Evolutionary conservation across 163 green algal species (phyloP), one percentile per base, ranked within the genome.

Genomic region (Coccomyxa subellipsoidea): DNA sequence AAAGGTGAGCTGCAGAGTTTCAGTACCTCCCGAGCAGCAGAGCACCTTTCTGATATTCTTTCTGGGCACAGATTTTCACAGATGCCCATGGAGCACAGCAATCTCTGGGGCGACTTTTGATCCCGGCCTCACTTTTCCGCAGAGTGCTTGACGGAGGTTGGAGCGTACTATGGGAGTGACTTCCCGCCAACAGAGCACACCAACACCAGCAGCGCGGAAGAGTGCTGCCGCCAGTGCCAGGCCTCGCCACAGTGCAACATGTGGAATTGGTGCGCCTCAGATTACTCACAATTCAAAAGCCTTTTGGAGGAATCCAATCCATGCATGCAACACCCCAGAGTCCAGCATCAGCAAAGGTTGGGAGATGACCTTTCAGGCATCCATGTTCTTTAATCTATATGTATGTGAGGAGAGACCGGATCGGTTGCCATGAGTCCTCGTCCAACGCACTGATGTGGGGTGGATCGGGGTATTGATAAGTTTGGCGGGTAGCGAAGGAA

Each of bases 81-180:
- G 47, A 59, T 27, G 0, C 5, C 47, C 47, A 59, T 59, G 47
- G 15, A 7, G 23, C 23, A 18, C 21, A 27, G 21, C 4, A 7
- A 18, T 59, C 15, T 59, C 5, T 7, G 47, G 5, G 5, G 3
- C 21, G 47, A 59, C 23, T 27, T 23, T 23, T 59, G 21, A 59
- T 59, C 15, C 21, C 5, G 23, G 4, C 23, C 47, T 59, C 0
- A 18, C 21, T 59, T 7, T 6, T 5, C 5, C n/a, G 27, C 66
- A 73, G 66, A 73, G 66, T 73, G 66, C 66, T 73, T 73, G 21
- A 34, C 29, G 29, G 66, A 73, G 66, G 8, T 34, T 8, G 66
- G 66, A 73, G 66, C 66, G 27, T 73, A 73, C 66, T 73, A 73
- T n/a, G 66, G 66, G 29, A 73, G 66, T 73, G 66, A 73, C 66